Evolutionary conservation across 495 filamentous ascomycete species (phyloP).

Genomic region (Podospora australis): DNA sequence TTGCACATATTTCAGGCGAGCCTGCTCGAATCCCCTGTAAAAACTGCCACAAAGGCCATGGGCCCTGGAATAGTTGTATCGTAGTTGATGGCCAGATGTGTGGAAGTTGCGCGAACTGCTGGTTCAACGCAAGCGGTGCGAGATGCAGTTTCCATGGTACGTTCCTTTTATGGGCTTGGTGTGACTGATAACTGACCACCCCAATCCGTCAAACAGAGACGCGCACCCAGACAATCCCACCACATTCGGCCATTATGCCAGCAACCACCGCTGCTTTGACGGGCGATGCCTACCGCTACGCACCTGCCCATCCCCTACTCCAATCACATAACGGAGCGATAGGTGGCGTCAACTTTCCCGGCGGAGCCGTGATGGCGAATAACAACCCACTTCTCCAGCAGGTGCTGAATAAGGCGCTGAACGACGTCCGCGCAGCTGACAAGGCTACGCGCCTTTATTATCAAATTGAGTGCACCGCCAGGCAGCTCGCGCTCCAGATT

Average conservation of each 20-base stretch:
- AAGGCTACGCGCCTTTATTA: conserved; percentile 34
- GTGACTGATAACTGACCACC: neutral
- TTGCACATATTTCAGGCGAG: conserved; percentile 43
- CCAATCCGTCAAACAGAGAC: conserved; percentile 15
- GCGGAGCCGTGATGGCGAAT: conserved; percentile 17
- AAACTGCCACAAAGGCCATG: conserved; percentile 48
- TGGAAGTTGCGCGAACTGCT: conserved; percentile 46
- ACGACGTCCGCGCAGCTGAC: conserved; percentile 35
- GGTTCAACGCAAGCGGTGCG: conserved; percentile 46
- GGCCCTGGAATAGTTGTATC: conserved; percentile 42
- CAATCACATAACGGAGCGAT: conserved; percentile 1
- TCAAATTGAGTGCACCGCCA: conserved; percentile 35
- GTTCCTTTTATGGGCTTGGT: conserved; percentile 4
- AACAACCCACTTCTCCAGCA: conserved; percentile 33
- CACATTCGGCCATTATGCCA: conserved; percentile 17
- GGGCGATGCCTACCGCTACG: conserved; percentile 19
- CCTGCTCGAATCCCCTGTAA: conserved; percentile 40
- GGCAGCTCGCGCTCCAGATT: conserved; percentile 40
- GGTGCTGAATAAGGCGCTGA: conserved; percentile 32
- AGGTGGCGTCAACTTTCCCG: conserved; percentile 13
- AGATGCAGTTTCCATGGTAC: conserved; percentile 47
- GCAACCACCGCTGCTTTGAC: conserved; percentile 17
- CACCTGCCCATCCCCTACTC: conserved; percentile 14
- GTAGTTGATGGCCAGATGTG: conserved; percentile 47
- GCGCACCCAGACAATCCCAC: conserved; percentile 18